Conservation (phyloP, 208 protist species). For the Trypanosoma mega region DNA sequence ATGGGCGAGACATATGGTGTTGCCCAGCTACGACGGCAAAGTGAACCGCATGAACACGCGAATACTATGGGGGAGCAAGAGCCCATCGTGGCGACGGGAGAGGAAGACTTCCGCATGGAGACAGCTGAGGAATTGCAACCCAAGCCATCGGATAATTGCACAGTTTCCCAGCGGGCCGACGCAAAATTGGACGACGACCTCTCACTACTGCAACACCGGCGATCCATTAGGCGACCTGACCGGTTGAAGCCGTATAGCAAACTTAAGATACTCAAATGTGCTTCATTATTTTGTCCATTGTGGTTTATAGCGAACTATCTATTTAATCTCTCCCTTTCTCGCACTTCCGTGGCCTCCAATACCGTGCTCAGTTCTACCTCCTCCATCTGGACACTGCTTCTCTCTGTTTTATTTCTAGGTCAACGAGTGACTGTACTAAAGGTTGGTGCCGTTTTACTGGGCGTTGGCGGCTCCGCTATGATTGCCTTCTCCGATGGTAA, state of each 20-base stretch:
- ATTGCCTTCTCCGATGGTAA: slow-evolving; percentile 61
- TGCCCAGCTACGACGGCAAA: background rate
- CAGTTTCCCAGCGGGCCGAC: no score
- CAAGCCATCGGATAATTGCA: no score
- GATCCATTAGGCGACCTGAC: slow-evolving; percentile 40
- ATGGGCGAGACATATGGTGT: slow-evolving; percentile 13
- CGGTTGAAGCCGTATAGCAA: slow-evolving; percentile 63
- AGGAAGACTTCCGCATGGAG: no score
- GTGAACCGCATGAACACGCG: background rate
- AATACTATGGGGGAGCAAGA: no score
- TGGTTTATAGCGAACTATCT: slow-evolving; percentile 92
- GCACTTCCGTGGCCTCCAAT: slow-evolving; percentile 86
- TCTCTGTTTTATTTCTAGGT: slow-evolving; percentile 73
- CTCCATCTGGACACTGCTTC: slow-evolving; percentile 81
- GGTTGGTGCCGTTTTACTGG: slow-evolving; percentile 59
- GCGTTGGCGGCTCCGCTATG: slow-evolving; percentile 62
- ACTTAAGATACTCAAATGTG: slow-evolving; percentile 64
- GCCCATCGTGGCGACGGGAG: no score
- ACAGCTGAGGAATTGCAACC: no score
- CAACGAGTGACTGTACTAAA: slow-evolving; percentile 49
- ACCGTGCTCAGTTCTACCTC: slow-evolving; percentile 87
- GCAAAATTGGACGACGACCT: no score
- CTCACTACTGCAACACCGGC: no score
- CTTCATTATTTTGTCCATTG: slow-evolving; percentile 78
- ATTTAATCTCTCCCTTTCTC: slow-evolving; percentile 89